Evolutionary conservation across 2,329 filamentous ascomycete genomes (phyloP).

Genomic region (Colletotrichum costaricense): DNA sequence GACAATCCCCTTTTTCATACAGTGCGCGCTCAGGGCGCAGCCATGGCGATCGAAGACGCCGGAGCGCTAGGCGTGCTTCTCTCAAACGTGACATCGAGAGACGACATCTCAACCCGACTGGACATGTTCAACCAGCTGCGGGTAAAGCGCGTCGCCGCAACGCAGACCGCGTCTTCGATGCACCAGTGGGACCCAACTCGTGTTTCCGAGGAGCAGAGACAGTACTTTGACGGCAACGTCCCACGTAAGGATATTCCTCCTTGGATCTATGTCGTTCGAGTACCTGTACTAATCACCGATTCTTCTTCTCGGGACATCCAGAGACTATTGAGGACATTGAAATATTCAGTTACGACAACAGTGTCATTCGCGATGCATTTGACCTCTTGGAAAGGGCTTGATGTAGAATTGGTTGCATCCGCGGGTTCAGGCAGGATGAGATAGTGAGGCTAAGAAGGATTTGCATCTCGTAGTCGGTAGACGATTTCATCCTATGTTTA

Average conservation of each 20-base stretch:
- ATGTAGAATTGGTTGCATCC: neutral
- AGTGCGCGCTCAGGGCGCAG: constrained; percentile 5
- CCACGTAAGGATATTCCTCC: neutral
- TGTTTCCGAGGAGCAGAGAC: neutral
- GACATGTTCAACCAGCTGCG: neutral
- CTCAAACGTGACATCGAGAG: neutral
- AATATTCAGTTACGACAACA: neutral
- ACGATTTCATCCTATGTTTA: too few relatives aligned
- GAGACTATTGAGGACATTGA: neutral
- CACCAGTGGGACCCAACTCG: constrained; percentile 1
- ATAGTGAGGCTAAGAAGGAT: neutral
- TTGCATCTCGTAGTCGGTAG: too few relatives aligned
- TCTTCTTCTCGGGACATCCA: neutral
- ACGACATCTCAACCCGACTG: neutral
- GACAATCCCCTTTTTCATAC: too few relatives aligned
- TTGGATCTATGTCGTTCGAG: neutral
- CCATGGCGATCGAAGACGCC: constrained; percentile 11
- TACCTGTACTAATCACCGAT: neutral
- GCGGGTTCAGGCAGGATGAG: neutral
- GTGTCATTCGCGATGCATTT: neutral
- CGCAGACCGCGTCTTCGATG: neutral
- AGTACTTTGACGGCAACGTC: neutral
- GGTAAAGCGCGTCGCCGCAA: neutral
- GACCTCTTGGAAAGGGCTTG: neutral
- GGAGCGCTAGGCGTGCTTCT: constrained; percentile 1